Conservation (phyloP, 2,329 filamentous ascomycete genomes). For the Gaeumannomyces tritici region DNA sequence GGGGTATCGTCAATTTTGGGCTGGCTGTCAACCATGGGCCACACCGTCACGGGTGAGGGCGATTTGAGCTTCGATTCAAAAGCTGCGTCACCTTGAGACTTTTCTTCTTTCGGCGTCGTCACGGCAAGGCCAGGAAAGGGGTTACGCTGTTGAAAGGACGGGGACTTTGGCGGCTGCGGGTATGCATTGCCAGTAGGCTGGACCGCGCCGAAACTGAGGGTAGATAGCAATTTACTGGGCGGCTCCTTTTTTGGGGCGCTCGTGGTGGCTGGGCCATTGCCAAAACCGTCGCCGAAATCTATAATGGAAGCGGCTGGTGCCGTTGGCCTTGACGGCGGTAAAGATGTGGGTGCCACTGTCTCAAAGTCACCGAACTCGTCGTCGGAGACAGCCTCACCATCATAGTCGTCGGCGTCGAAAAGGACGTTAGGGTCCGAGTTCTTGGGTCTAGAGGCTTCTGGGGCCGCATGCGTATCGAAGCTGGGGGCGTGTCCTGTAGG, state of each 20-base stretch:
- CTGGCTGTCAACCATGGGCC: constrained; percentile 25
- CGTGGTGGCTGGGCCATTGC: background rate
- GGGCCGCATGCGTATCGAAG: constrained; percentile 8
- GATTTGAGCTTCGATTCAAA: constrained; percentile 18
- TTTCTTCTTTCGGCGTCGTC: constrained; percentile 27
- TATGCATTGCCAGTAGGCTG: constrained; percentile 19
- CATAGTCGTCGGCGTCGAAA: constrained; percentile 55
- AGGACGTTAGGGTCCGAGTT: constrained; percentile 43
- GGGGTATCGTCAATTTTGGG: constrained; percentile 8
- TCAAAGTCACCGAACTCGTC: constrained; percentile 19
- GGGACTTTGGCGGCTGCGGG: constrained; percentile 38
- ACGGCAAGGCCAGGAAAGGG: constrained; percentile 40
- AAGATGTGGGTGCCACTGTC: constrained; percentile 8
- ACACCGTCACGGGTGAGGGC: constrained; percentile 32
- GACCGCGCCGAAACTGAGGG: constrained; percentile 17
- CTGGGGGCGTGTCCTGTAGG: background rate
- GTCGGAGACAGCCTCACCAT: constrained; percentile 14
- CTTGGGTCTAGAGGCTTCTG: constrained; percentile 7
- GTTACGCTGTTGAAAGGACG: constrained; percentile 43
- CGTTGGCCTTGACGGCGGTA: constrained; percentile 2
- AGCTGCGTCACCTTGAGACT: constrained; percentile 18
- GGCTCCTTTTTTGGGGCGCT: constrained; percentile 10
- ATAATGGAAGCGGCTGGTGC: constrained; percentile 4
- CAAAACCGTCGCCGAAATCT: constrained; percentile 8
- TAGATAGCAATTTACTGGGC: constrained; percentile 19